Evolutionary conservation across 176 grass and related monocot genomes (phyloP), one percentile per base, ranked within the genome.

Genomic region (Juncus inflexus): DNA sequence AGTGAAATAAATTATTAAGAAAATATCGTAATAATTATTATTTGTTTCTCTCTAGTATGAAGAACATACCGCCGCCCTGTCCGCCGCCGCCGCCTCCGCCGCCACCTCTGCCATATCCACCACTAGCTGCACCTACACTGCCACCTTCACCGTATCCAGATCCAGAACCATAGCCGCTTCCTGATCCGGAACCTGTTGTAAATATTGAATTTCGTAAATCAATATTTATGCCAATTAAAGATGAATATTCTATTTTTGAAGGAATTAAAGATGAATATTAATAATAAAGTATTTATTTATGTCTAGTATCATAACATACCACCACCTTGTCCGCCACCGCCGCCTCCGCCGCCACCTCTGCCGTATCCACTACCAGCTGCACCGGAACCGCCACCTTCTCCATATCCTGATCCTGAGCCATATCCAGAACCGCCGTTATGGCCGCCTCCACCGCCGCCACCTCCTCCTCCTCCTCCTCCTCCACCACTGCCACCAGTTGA

Each of bases 91-190:
- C 45, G 2, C 66, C 66, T 7, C 66, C 66, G 7, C 66, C 66
- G 8, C 49, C 66, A n/a, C 66, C 66, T 53, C 37, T 69, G 8
- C 66, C 66, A 12, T 69, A 69, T 43, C 72, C 72, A 50, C 13
- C 72, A 40, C 45, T 19, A 9, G 52, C 53, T 3, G 35, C 43
- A 47, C 43, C 43, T 28, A 28, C 70, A 60, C 70, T 57, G 3
- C 13, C 72, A 64, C 72, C 72, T 19, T 64, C 43, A 40, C 72
- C 72, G 42, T 61, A 64, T 8, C 72, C 59, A 3, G 59, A 75
- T 39, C 72, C 72, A 54, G 42, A 74, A 15, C 75, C 75, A 12
- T 66, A 53, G 40, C 75, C 75, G 9, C 58, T 52, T 53, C 72
- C 72, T 8, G 41, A 74, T 5, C 72, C 71, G 63, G 39, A 62